These are phyloP conservation scores for Omphalea diandra DNA, from an alignment of 441 rosid genomes.

Conservation along the genomic window DNA sequence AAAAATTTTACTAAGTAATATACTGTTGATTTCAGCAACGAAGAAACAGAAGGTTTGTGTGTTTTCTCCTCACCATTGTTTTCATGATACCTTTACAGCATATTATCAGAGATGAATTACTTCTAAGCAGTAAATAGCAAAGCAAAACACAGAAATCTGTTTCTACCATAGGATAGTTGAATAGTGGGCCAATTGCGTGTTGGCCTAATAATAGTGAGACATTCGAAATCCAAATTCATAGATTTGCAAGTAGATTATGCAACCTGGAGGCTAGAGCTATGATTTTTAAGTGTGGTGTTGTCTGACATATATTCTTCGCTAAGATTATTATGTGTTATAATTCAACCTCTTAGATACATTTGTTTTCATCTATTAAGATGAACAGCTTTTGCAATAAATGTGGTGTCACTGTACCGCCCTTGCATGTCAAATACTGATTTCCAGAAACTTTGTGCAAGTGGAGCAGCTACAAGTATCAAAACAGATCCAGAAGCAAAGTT, in stretches of 20 bases:
- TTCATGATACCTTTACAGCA: background rate
- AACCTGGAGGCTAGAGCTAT: background rate
- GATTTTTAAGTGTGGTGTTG: background rate
- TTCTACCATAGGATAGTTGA: background rate
- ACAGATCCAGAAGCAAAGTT: background rate
- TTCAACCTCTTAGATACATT: background rate
- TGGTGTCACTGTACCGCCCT: background rate
- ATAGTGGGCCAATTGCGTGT: background rate
- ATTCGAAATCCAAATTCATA: background rate
- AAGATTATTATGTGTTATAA: background rate
- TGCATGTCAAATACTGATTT: constrained; percentile 12
- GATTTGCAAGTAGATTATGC: background rate
- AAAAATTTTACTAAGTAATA: background rate
- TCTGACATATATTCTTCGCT: background rate
- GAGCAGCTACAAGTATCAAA: background rate
- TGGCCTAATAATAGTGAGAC: background rate
- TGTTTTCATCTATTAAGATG: background rate
- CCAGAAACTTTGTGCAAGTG: background rate
- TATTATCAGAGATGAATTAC: background rate
- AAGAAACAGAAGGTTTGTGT: background rate
- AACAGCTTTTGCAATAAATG: constrained; percentile 2
- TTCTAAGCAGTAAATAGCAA: background rate
- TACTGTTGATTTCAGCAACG: background rate
- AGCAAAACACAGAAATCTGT: background rate
- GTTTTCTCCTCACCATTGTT: constrained; percentile 8